Evolutionary conservation across 805 yeast genomes (phyloP), one percentile per base, ranked within the genome.

Genomic region (Sugiyamaella americana): DNA sequence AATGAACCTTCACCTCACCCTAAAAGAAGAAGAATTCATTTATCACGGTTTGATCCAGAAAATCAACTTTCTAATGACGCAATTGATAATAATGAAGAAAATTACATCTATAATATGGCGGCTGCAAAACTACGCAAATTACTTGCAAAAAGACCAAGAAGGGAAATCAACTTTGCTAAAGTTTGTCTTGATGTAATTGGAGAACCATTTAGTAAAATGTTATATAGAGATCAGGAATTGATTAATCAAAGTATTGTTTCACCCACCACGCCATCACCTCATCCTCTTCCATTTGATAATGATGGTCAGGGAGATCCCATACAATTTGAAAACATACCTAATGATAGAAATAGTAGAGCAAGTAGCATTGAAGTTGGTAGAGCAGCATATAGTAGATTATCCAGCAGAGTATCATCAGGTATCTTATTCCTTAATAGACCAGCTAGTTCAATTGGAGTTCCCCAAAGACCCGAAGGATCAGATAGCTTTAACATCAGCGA

Each of bases 361-460:
- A 26, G 32, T 26, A 42, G 45, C 40, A 42, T 42, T 19, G 45
- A 42, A 30, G 16, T 32, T 11, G 45, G 45, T 23, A 35, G 45
- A 32, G 29, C 21, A 30, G 35, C 23, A 21, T 42, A 38, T 4
- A 32, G 42, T 13, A 30, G 45, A 42, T 23, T 42, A 24, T 42
- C 45, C 8, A 35, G 20, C 37, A 26, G 32, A 26, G 32, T 13
- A 8, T 26, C 32, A 8, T 26, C 32, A 13, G 32, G 32, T 13
- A n/a, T n/a, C n/a, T n/a, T 26, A 26, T 26, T 26, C 13, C 13
- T 26, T 26, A 8, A 26, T 26, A 13, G 13, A 13, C 32, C 32
- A 26, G 32, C 8, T 26, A 13, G 13, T 8, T 13, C 32, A 26
- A 13, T n/a, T n/a, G n/a, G n/a, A n/a, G n/a, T n/a, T n/a, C n/a